phyloP scores from a whole-genome alignment of 2,329 filamentous ascomycete genomes.

The Xylaria sp. region DNA sequence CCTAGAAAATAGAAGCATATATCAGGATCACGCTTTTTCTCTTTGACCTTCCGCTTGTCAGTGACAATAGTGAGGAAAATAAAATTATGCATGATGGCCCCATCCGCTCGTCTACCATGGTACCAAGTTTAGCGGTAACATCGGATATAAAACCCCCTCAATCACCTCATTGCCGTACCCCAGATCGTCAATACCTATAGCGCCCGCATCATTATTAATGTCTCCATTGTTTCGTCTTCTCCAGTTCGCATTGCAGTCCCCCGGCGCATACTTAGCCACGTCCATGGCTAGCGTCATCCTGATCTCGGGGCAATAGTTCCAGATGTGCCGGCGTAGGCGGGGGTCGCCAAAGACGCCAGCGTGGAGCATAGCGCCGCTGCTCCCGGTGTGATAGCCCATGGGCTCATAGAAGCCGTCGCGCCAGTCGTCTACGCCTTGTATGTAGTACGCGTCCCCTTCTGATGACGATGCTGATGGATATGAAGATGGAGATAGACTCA shows the following conservation, averaged over 20 bases:
- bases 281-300: constrained; percentile 64
- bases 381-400: constrained; percentile 64
- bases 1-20: constrained; percentile 10
- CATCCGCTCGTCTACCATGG: constrained; percentile 39
- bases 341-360: constrained; percentile 55
- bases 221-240: constrained; percentile 47
- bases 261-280: constrained; percentile 56
- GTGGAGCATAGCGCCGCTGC: constrained; percentile 53
- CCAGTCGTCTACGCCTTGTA: constrained; percentile 55
- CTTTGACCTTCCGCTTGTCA: not conserved
- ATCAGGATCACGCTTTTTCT: not conserved
- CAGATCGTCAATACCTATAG: constrained; percentile 32
- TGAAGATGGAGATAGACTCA: not conserved
- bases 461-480: not conserved
- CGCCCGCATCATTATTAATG: constrained; percentile 21
- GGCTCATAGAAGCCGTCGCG: constrained; percentile 60
- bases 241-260: constrained; percentile 53
- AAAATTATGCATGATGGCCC: not conserved
- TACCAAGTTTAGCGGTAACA: constrained; percentile 44
- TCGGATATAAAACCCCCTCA: constrained; percentile 49
- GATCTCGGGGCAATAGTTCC: constrained; percentile 63
- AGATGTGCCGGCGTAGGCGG: constrained; percentile 55
- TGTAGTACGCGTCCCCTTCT: constrained; percentile 39
- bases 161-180: constrained; percentile 49
- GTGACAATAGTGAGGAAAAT: not conserved